Evolutionary conservation across 768 basidiomycete species (phyloP).

Genomic region (Mrakia hoshinonis): DNA sequence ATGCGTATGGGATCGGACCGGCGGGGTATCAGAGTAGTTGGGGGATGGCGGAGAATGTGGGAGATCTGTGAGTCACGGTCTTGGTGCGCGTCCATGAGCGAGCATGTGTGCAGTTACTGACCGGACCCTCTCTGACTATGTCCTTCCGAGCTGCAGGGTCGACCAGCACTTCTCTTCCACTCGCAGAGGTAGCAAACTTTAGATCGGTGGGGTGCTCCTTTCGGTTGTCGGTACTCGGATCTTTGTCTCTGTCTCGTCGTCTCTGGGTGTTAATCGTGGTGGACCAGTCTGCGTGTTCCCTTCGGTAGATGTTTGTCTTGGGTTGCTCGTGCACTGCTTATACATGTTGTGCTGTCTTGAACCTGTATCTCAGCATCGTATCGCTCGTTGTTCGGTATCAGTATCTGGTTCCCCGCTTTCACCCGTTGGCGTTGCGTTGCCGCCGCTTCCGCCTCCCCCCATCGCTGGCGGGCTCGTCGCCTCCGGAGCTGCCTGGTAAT

Average conservation of each 20-base stretch:
- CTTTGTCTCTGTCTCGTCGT: background rate
- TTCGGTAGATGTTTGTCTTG: no score
- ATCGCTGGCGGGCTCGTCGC: no score
- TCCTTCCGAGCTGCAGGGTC: constrained; percentile 5
- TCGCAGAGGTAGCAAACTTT: constrained; percentile 18
- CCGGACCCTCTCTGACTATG: background rate
- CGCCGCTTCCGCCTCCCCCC: no score
- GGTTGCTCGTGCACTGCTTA: no score
- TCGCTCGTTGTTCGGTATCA: no score
- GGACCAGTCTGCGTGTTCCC: no score
- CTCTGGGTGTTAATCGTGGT: no score
- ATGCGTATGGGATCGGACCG: constrained; percentile 55
- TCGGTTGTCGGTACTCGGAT: background rate
- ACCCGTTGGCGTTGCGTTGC: no score
- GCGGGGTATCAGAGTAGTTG: constrained; percentile 37
- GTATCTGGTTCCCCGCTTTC: no score
- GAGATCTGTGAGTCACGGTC: constrained; percentile 28
- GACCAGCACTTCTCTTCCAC: constrained; percentile 9
- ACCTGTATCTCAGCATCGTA: no score
- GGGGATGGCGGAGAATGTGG: constrained; percentile 38
- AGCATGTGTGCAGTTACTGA: constrained; percentile 25
- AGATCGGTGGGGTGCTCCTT: background rate
- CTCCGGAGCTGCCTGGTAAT: no score
- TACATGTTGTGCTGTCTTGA: no score
- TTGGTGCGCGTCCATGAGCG: background rate